A percentile compares a stretch with the other conserved stretches of the same genome.
Conservation (phyloP, 169 alveolate genomes). For the Plasmodium gonderi region DNA sequence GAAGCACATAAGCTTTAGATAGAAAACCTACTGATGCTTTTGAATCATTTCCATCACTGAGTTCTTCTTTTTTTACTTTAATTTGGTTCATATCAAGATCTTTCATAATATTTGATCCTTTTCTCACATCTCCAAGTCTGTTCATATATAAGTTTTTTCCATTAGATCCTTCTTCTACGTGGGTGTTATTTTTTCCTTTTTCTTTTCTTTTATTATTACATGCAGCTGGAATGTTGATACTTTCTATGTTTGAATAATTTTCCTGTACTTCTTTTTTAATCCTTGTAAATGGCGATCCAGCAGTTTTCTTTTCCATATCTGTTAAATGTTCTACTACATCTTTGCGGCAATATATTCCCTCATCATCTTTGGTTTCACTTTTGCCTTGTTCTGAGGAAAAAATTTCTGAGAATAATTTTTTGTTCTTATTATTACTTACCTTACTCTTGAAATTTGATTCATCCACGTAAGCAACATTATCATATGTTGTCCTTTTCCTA, state of each 20-base stretch:
- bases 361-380: background rate
- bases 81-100: background rate
- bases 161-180: background rate
- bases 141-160: background rate
- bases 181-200: background rate
- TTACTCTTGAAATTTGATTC: background rate
- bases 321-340: background rate
- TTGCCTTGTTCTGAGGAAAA: background rate
- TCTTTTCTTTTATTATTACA: background rate
- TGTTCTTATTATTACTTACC: background rate
- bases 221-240: background rate
- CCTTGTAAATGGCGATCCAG: background rate
- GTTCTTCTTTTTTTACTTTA: conserved; percentile 27
- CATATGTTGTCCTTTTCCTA: background rate
- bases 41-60: conserved; percentile 6
- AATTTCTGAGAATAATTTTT: background rate
- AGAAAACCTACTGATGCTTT: background rate
- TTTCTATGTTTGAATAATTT: background rate
- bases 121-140: background rate
- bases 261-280: background rate
- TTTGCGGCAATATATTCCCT: background rate
- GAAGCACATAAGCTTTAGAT: background rate
- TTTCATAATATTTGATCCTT: background rate
- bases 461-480: background rate
- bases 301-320: background rate